These are phyloP conservation scores for Beauveria varroae DNA, from an alignment of 2,329 filamentous ascomycete genomes.

Conservation along the genomic window DNA sequence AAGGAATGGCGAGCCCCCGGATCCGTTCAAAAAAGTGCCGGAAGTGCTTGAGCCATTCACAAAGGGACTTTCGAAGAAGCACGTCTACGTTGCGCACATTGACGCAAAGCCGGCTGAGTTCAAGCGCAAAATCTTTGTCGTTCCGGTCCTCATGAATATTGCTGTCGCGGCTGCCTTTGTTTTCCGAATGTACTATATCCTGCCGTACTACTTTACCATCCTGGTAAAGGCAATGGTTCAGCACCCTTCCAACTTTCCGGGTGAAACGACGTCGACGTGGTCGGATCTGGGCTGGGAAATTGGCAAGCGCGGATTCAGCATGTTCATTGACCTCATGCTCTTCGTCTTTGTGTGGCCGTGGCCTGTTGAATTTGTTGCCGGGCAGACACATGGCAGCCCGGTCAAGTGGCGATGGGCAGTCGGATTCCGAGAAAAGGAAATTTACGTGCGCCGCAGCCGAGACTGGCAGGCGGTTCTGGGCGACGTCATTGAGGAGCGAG, in stretches of 20 bases:
- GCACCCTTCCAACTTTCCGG: slow-evolving; percentile 58
- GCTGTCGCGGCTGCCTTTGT: slow-evolving; percentile 55
- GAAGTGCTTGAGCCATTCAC: slow-evolving; percentile 58
- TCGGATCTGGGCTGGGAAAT: slow-evolving; percentile 49
- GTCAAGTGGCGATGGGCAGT: slow-evolving; percentile 64
- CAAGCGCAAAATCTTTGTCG: slow-evolving; percentile 76
- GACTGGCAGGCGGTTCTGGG: slow-evolving; percentile 58
- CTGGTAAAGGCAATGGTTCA: slow-evolving; percentile 58
- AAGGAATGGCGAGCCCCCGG: slow-evolving; percentile 35
- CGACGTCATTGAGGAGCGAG: slow-evolving; percentile 44
- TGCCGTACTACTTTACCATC: slow-evolving; percentile 66
- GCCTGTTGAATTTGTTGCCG: slow-evolving; percentile 65
- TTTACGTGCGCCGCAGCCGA: slow-evolving; percentile 72
- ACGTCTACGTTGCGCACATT: slow-evolving; percentile 80
- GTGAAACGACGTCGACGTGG: slow-evolving; percentile 49
- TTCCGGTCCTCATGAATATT: slow-evolving; percentile 72
- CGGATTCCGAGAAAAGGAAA: slow-evolving; percentile 72
- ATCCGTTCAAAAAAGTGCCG: slow-evolving; percentile 63
- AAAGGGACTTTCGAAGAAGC: slow-evolving; percentile 53
- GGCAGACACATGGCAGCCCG: slow-evolving; percentile 51
- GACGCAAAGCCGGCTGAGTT: slow-evolving; percentile 61
- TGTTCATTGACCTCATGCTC: slow-evolving; percentile 68
- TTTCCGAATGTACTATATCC: slow-evolving; percentile 60
- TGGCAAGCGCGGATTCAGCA: slow-evolving; percentile 51
- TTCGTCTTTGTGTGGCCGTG: slow-evolving; percentile 63